Percentiles rank a stretch among this genome's conserved stretches.
Conservation (phyloP, 352 stramenopile species). For the Phytophthora fragariaefolia region DNA sequence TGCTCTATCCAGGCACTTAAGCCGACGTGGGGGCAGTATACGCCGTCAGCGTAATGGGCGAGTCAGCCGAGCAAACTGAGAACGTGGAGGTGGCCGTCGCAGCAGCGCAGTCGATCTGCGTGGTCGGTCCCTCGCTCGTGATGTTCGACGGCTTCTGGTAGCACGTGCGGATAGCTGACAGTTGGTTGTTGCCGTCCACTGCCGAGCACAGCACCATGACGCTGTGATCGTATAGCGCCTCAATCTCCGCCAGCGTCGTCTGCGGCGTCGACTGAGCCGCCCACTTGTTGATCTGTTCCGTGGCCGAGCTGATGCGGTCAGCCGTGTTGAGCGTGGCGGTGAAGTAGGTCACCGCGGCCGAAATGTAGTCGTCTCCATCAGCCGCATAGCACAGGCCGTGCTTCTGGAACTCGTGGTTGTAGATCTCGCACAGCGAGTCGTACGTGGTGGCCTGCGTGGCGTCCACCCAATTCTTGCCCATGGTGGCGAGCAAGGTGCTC, state of each 20-base stretch:
- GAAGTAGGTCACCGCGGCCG: constrained; percentile 73
- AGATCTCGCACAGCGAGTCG: constrained; percentile 79
- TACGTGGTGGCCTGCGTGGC: constrained; percentile 59
- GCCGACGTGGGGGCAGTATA: constrained; percentile 45
- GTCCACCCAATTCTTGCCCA: constrained; percentile 75
- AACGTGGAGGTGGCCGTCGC: constrained; percentile 31
- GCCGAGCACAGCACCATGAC: constrained; percentile 76
- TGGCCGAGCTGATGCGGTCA: constrained; percentile 44
- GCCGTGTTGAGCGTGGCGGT: constrained; percentile 61
- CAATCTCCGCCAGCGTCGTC: constrained; percentile 50
- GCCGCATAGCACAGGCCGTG: constrained; percentile 81
- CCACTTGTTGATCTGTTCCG: constrained; percentile 68
- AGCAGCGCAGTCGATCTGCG: constrained; percentile 57
- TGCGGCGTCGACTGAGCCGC: constrained; percentile 37
- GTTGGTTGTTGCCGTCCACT: constrained; percentile 58
- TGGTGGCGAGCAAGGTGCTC: constrained; percentile 53
- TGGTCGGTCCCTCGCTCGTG: constrained; percentile 47
- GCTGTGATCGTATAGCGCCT: constrained; percentile 63
- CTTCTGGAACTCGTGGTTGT: constrained; percentile 89
- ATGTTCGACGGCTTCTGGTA: constrained; percentile 52
- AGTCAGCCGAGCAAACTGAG: constrained; percentile 49
- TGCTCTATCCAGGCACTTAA: constrained; percentile 1
- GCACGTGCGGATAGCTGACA: constrained; percentile 76
- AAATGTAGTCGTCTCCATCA: constrained; percentile 54
- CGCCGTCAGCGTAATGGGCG: constrained; percentile 50